Evolutionary conservation across 176 grass and related monocot species (phyloP), one percentile per base, ranked within the genome.

Genomic region (Raddia guianensis): DNA sequence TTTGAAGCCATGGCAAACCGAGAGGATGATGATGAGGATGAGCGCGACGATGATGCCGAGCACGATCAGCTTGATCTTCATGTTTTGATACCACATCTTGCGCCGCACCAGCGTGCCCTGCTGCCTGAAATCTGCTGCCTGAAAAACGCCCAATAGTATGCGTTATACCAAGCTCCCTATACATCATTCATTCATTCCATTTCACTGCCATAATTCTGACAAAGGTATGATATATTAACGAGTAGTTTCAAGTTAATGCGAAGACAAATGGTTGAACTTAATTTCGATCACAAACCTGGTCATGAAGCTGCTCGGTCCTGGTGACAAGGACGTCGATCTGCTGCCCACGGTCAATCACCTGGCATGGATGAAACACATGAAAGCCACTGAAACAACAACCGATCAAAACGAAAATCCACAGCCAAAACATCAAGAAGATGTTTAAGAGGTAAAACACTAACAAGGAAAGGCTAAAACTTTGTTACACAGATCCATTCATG

Each of bases 51-150:
- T 9, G 37, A 97, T 90, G 73, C 85, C 89, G 2, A 88, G 55
- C 3, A 94, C 87, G 20, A 97, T 92, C 44, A 92, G 47, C 59
- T 97, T 94, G 3, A 97, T 79, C 88, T 97, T 97, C 94, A 94
- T 97, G 83, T 97, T 97, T 72, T 97, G 91, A 1, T 85, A 44
- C 94, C 94, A 97, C 94, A 97, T 97, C 57, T 88, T 97, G 56
- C 85, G 90, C 42, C 89, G 74, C 47, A 94, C 53, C 66, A 82
- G 78, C 2, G 18, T 73, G 5, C 91, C 94, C 34, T 84, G 12
- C 9, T 82, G 82, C 80, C 91, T 91, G 79, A 92, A 97, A 83
- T 97, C 87, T 71, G 49, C 19, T 40, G 94, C 91, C 83, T 93
- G 77, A 5, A 84, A 57, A 53, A 49, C 2, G 20, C 35, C 46